Percentiles rank a stretch among this genome's conserved stretches.
These are phyloP conservation scores for Wickerhamiella cacticola DNA, from an alignment of 805 yeast species.

Conservation along the genomic window DNA sequence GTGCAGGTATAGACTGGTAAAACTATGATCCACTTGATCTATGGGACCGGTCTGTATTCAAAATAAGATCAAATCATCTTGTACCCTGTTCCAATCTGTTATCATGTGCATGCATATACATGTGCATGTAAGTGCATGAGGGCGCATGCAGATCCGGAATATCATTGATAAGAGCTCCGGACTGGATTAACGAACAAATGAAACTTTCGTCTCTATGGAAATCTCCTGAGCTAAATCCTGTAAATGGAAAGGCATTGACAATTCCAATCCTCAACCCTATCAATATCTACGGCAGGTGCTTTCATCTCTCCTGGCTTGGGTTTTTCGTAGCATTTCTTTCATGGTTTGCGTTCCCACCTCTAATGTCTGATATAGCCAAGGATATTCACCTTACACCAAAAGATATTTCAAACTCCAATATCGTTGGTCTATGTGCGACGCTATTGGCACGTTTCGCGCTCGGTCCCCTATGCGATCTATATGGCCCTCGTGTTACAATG, in stretches of 20 bases:
- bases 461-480: constrained; percentile 17
- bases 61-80: too few relatives aligned
- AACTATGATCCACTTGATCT: too few relatives aligned
- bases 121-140: background rate
- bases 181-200: background rate
- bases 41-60: too few relatives aligned
- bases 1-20: too few relatives aligned
- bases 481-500: constrained; percentile 16
- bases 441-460: constrained; percentile 15
- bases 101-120: background rate
- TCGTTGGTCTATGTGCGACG: constrained; percentile 17
- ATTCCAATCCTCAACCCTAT: constrained; percentile 15
- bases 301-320: constrained; percentile 15
- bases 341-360: constrained; percentile 19
- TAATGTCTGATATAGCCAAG: constrained; percentile 14
- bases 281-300: constrained; percentile 15
- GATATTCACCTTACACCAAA: constrained; percentile 15
- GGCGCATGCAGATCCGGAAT: background rate
- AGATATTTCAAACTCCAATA: constrained; percentile 16
- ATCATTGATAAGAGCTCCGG: background rate
- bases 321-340: constrained; percentile 18
- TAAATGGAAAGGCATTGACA: constrained; percentile 16
- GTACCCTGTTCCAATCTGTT: too few relatives aligned
- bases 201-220: constrained; percentile 14
- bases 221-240: constrained; percentile 15